Evolutionary conservation across 805 yeast genomes (phyloP), one percentile per base, ranked within the genome.

Genomic region (Wickerhamomyces subpelliculosus): DNA sequence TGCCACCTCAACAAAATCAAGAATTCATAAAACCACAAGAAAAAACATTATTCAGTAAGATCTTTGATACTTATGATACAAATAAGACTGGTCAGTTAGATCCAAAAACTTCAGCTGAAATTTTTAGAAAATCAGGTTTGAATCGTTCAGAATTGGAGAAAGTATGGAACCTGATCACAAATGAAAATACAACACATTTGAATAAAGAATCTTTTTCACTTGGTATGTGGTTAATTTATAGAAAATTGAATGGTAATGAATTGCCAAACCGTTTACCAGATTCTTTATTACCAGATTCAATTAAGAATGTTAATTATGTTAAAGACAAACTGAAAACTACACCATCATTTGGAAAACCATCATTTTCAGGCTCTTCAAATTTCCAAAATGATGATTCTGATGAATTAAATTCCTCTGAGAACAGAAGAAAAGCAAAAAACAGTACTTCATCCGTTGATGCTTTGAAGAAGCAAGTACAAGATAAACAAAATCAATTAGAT

Each of bases 151-250:
- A 89, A 52, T 70, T 90, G 44, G 97, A 89, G 60, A 71, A 79
- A 30, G 88, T 93, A 45, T 90, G 98, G 98, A 84, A 78, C 35
- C 70, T 90, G 47, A 76, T 89, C 39, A 97, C 93, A 58, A 73
- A 80, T 13, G 79, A 80, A 39, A 84, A 88, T 58, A 72, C 82
- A 39, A 96, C 97, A 5, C 78, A 75, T 55, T 75, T 90, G 48
- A 84, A 85, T 57, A 79, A 77, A 52, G 96, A 90, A 57, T 95
- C 87, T 59, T 93, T 90, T 65, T 83, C 96, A 0, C 88, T 93
- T 26, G 97, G 97, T 24, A 93, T 90, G 97, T 97, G 94, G 68
- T 69, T 90, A 42, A 90, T 90, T 32, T 90, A 93, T 63, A 76
- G 96, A 58, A 75, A 90, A 45, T 66, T 90, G 55, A 89, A 88